Conservation (phyloP, 208 protist species). For the Tritrichomonas musculus region DNA sequence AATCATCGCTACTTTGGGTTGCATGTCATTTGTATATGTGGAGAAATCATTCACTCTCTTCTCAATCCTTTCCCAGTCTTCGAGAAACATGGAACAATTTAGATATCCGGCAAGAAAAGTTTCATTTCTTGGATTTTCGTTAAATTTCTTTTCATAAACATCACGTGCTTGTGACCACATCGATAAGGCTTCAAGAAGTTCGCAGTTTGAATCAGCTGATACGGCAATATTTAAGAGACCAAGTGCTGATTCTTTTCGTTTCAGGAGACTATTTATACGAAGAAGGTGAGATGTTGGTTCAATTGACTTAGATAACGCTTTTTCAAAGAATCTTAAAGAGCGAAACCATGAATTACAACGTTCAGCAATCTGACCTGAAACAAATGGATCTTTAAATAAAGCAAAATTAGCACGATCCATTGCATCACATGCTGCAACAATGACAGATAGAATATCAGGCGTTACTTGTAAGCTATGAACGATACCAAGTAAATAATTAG, state of each 20-base stretch:
- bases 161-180: not conserved
- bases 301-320: not conserved
- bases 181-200: not conserved
- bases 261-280: not conserved
- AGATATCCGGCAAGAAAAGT: not conserved
- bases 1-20: not conserved
- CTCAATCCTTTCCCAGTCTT: not conserved
- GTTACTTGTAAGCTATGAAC: not conserved
- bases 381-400: not conserved
- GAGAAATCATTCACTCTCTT: not conserved
- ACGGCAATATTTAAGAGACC: not conserved
- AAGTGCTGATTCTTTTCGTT: not conserved
- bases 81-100: not conserved
- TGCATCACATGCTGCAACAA: not conserved
- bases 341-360: not conserved
- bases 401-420: not conserved
- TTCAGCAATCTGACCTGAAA: not conserved
- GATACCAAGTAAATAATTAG: not conserved
- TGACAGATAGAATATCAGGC: not conserved
- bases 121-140: not conserved
- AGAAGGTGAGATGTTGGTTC: not conserved
- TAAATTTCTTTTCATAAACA: not conserved
- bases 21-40: not conserved
- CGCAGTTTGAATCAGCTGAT: not conserved
- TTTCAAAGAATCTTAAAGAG: not conserved